Evolutionary conservation across 139 green algal genomes (phyloP).

Genomic region (Deuterostichococcus epilithicus): DNA sequence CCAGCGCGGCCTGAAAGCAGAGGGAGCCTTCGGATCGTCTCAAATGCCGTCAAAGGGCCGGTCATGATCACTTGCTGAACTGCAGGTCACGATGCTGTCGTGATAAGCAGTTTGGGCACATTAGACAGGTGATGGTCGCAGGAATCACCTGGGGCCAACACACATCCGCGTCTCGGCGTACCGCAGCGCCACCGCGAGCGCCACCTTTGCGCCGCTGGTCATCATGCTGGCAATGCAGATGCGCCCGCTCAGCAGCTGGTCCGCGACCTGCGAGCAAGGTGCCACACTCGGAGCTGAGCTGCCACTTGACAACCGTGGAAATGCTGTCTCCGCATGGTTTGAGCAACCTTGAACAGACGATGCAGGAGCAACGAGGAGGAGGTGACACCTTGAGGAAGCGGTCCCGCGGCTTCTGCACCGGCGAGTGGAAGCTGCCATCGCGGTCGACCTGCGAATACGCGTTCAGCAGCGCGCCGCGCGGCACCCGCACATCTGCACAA

Average conservation of each 20-base stretch:
- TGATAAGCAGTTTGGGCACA: no score
- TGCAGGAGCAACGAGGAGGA: not conserved
- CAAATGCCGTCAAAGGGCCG: no score
- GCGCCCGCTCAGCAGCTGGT: slow-evolving; percentile 86
- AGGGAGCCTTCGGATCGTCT: no score
- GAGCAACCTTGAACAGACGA: not conserved
- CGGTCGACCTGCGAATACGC: slow-evolving; percentile 52
- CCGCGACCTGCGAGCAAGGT: slow-evolving; percentile 56
- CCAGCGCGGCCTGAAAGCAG: not conserved
- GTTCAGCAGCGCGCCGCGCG: slow-evolving; percentile 69
- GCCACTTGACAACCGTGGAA: slow-evolving; percentile 13
- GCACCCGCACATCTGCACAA: slow-evolving; percentile 57
- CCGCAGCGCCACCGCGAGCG: slow-evolving; percentile 47
- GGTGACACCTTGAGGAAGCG: slow-evolving; percentile 60
- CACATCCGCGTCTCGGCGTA: slow-evolving; percentile 77
- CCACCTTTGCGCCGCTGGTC: slow-evolving; percentile 72
- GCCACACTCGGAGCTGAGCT: no score
- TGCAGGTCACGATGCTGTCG: not conserved
- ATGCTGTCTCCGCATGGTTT: not conserved
- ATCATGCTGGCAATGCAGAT: slow-evolving; percentile 91
- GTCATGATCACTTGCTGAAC: no score
- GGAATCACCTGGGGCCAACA: slow-evolving; percentile 60
- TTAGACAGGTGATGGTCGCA: not conserved
- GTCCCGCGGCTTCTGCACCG: slow-evolving; percentile 62
- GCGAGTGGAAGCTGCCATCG: slow-evolving; percentile 64